Evolutionary conservation across 257 asterid species (phyloP).

Genomic region (Solanum lycopersicoides): DNA sequence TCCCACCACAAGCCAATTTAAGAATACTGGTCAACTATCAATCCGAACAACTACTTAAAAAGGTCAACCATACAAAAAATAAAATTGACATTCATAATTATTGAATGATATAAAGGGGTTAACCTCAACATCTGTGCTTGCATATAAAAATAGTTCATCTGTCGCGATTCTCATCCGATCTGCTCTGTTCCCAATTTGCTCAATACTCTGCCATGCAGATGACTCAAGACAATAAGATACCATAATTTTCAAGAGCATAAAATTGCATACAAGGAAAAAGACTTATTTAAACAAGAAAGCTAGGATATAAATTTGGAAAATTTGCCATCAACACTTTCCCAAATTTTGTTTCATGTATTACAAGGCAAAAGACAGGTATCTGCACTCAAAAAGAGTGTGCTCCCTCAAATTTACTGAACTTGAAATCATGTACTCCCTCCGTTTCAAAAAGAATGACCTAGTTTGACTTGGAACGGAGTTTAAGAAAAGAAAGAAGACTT

Average conservation of each 20-base stretch:
- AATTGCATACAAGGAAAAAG: not conserved
- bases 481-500: no score
- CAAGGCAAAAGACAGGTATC: not conserved
- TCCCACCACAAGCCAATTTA: not conserved
- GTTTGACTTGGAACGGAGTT: no score
- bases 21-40: not conserved
- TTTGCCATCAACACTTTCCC: not conserved
- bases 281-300: not conserved
- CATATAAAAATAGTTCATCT: conserved; percentile 52
- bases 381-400: not conserved
- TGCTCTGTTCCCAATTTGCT: conserved; percentile 91
- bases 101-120: conserved; percentile 1
- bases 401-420: not conserved
- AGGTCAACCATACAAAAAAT: not conserved
- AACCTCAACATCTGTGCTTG: conserved; percentile 94
- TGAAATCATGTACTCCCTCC: not conserved
- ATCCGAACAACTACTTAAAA: not conserved
- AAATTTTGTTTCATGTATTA: not conserved
- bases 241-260: not conserved
- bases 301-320: not conserved
- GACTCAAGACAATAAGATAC: not conserved
- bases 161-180: conserved; percentile 64
- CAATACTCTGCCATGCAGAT: conserved; percentile 64
- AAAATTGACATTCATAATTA: not conserved
- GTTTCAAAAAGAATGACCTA: no score